A percentile compares a stretch with the other conserved stretches of the same genome.
Evolutionary conservation across 2,329 filamentous ascomycete genomes (phyloP).

Genomic region (Ophiocordyceps polyrhachis-furcata): DNA sequence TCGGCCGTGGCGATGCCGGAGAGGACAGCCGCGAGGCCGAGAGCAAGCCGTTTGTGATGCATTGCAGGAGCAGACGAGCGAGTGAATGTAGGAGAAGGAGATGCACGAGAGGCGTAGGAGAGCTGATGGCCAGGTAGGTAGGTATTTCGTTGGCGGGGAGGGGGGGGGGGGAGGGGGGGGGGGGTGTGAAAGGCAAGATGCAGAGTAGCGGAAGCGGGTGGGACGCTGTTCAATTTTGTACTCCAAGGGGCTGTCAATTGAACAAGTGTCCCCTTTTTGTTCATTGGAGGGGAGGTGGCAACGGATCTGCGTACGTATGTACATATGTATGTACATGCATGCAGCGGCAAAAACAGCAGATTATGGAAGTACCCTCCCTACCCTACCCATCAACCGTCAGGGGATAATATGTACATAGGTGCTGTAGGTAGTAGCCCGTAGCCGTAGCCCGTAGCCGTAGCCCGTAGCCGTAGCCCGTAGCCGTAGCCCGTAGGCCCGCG

Average conservation of each 20-base stretch:
- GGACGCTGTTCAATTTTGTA: slow-evolving; percentile 14
- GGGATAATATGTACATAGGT: no score
- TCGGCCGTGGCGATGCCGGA: slow-evolving; percentile 41
- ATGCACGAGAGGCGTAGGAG: neutral
- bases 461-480: no score
- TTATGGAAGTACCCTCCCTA: no score
- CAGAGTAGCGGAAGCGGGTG: slow-evolving; percentile 7
- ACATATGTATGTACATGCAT: neutral
- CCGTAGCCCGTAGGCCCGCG: no score
- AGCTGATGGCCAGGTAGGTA: neutral
- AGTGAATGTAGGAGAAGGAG: neutral
- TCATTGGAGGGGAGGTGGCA: no score
- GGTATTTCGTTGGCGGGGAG: neutral
- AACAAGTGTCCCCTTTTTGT: slow-evolving; percentile 24
- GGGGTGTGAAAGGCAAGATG: neutral
- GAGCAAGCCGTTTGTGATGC: slow-evolving; percentile 30
- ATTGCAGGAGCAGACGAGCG: slow-evolving; percentile 15
- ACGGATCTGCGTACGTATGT: neutral
- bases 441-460: no score
- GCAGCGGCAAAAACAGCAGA: neutral
- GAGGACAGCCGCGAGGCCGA: slow-evolving; percentile 34
- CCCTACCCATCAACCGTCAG: no score
- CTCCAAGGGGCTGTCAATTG: slow-evolving; percentile 14
- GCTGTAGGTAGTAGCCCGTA: no score
- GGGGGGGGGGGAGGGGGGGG: neutral